Evolutionary conservation across 306 rosid species (phyloP).

Genomic region (Prunus fruticosa): DNA sequence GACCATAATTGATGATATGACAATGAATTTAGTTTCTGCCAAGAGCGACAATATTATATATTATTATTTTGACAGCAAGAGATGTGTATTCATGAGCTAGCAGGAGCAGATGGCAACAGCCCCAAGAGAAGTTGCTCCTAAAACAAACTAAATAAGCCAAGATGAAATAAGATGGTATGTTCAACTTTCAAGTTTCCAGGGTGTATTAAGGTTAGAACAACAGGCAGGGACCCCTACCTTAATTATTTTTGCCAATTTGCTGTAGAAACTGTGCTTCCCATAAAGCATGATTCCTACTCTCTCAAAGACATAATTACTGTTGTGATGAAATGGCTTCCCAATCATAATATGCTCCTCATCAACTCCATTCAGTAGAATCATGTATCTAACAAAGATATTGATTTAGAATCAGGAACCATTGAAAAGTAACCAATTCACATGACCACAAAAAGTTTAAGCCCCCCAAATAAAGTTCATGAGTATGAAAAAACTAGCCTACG

Average conservation of each 20-base stretch:
- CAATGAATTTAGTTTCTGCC: neutral
- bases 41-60: neutral
- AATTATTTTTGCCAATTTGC: slow-evolving; percentile 54
- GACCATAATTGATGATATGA: neutral
- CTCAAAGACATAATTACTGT: slow-evolving; percentile 48
- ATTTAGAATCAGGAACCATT: slow-evolving; percentile 16
- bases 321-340: slow-evolving; percentile 28
- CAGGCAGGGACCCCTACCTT: slow-evolving; percentile 43
- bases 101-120: neutral
- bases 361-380: slow-evolving; percentile 52
- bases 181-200: neutral
- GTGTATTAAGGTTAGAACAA: neutral
- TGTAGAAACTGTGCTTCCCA: slow-evolving; percentile 74
- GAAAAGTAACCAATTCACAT: slow-evolving; percentile 15
- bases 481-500: neutral
- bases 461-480: neutral
- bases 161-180: neutral
- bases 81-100: neutral
- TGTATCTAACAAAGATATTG: slow-evolving; percentile 43
- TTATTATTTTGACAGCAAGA: neutral
- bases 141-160: neutral
- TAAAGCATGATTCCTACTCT: slow-evolving; percentile 78
- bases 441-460: slow-evolving; percentile 3
- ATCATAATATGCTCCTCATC: slow-evolving; percentile 37
- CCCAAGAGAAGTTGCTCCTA: neutral